Evolutionary conservation across 2,329 filamentous ascomycete genomes (phyloP), one percentile per base, ranked within the genome.

Genomic region (Fusarium bulbicola): DNA sequence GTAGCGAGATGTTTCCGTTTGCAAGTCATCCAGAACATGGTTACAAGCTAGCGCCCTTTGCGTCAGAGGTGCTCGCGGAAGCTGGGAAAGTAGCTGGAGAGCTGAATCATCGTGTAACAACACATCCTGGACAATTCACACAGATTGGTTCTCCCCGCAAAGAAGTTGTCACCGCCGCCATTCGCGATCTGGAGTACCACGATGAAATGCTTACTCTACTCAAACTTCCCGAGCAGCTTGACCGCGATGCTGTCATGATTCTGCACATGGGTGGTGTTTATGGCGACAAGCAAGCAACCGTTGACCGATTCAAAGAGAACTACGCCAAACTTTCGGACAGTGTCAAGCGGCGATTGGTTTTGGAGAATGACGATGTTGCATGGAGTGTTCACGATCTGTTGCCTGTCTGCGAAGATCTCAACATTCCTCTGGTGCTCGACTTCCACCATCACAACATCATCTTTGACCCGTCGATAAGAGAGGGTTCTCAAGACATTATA

Each of bases 1-100:
- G 94, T 75, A 97, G 94, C 61, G 95, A 98, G 76, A 98, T 98
- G 93, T 98, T 98, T 73, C 95, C 95, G 0, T 98, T 98, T 80
- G 95, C 95, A 4, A 97, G 93, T 73, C 95, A 98, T 78, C 88
- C 89, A 30, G 92, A 94, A 70, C 92, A 97, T 74, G 95, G 95
- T 0, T 98, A 98, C 81, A 92, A 90, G 74, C 86, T 98, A 18
- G 91, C 91, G 0, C 92, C 93, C 0, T 98, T 98, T 80, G 95
- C 95, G 0, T 90, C 93, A 0, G 91, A 95, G 20, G 90, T 89
- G 0, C 85, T 98, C 15, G 92, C 89, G 6, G 92, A 95, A 73
- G 93, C 90, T 13, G 95, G 95, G 3, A 91, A 85, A 76, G 90
- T 97, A 6, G 91, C 94, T 11, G 92, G 89, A 16, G 88, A 95